These are phyloP conservation scores for Tripidium arundinaceum DNA, from an alignment of 202 grass and related monocot genomes.

Conservation along the genomic window DNA sequence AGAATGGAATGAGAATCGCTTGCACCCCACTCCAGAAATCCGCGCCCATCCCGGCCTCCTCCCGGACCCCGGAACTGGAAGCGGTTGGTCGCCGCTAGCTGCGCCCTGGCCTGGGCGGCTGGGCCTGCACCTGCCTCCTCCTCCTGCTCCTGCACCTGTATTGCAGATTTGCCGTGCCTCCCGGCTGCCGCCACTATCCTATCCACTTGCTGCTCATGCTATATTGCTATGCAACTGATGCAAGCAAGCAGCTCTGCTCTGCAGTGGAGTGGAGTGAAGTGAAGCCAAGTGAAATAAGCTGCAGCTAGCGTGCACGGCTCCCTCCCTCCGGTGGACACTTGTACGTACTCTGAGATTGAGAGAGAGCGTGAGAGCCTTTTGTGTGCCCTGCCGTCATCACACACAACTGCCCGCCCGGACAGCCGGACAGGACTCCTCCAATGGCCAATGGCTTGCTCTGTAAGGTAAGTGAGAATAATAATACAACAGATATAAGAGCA, in stretches of 20 bases:
- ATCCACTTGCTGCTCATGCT: background rate
- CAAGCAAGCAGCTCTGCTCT: background rate
- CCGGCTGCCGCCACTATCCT: background rate
- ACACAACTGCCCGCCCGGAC: background rate
- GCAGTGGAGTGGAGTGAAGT: background rate
- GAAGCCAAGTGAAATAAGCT: background rate
- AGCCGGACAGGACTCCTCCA: background rate
- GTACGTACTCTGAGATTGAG: background rate
- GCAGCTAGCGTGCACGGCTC: background rate
- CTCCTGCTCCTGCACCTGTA: too few relatives aligned
- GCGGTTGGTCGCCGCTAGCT: background rate
- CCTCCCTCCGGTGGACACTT: background rate
- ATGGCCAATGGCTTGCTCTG: background rate
- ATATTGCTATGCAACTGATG: background rate
- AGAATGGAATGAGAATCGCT: constrained; percentile 34
- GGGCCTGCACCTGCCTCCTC: too few relatives aligned
- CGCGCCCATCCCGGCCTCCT: background rate
- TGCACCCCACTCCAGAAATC: constrained; percentile 44
- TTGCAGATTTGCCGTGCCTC: too few relatives aligned
- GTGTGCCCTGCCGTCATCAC: background rate
- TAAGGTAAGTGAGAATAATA: constrained; percentile 14
- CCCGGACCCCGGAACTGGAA: background rate
- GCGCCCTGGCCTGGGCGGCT: too few relatives aligned
- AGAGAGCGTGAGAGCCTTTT: background rate
- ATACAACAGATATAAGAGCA: background rate